These are phyloP conservation scores for Staphylotrichum tortipilum DNA, from an alignment of 495 filamentous ascomycete genomes.

Conservation along the genomic window DNA sequence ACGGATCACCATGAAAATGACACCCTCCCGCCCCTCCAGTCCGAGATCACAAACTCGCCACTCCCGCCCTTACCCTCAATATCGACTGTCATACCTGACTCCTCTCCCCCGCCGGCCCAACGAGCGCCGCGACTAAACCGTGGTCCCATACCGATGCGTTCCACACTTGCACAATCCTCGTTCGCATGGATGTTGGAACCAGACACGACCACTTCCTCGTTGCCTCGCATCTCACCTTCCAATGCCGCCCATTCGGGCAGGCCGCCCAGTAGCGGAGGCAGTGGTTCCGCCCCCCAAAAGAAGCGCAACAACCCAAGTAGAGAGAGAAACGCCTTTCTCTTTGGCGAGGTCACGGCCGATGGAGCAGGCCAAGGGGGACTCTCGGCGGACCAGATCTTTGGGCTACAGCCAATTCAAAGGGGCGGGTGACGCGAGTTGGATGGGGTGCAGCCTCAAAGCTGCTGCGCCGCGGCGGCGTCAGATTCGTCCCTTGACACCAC, in stretches of 20 bases:
- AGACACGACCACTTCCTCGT: conserved; percentile 25
- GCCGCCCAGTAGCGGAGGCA: conserved; percentile 11
- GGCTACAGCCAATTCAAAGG: conserved; percentile 35
- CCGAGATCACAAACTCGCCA: conserved; percentile 7
- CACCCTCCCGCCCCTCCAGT: conserved; percentile 6
- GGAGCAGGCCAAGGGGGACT: conserved; percentile 14
- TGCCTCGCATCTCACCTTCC: not conserved
- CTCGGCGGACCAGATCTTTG: conserved; percentile 37
- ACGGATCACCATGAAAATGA: conserved; percentile 16
- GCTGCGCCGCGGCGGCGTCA: too few relatives aligned
- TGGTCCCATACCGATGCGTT: conserved; percentile 48
- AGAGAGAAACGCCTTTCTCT: conserved; percentile 48
- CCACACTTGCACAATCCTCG: conserved; percentile 69
- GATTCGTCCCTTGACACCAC: too few relatives aligned
- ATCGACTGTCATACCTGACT: conserved; percentile 2
- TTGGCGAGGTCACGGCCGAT: conserved; percentile 41
- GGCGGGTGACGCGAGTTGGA: not conserved
- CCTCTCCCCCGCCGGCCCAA: conserved; percentile 12
- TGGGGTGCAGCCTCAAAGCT: too few relatives aligned
- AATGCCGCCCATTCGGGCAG: not conserved
- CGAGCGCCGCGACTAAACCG: conserved; percentile 9
- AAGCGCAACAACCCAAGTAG: conserved; percentile 38
- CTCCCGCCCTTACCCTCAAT: not conserved
- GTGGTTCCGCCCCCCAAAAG: conserved; percentile 12
- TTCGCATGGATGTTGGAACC: conserved; percentile 92